Evolutionary conservation across 2,329 filamentous ascomycete genomes (phyloP), one percentile per base, ranked within the genome.

Genomic region (Cladosporium sp.): DNA sequence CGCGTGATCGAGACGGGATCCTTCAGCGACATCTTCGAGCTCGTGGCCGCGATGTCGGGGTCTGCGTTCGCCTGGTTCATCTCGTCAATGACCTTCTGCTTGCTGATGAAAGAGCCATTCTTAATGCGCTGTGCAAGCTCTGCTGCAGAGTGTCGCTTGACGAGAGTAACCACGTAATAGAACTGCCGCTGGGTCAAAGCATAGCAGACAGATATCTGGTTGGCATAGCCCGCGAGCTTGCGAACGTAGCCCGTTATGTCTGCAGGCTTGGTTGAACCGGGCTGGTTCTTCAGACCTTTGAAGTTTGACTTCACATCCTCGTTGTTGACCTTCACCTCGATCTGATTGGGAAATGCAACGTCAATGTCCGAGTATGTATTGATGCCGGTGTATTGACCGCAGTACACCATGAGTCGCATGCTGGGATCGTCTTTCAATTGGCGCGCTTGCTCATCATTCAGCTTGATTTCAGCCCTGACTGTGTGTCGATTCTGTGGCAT

Each of bases 281-380:
- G 89, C 69, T 93, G 95, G 69, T 95, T 96, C 72, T 98, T 98
- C 56, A 98, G 72, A 4, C 93, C 93, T 60, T 93, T 87, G 60
- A 95, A 78, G 67, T 97, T 98, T n/a, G 87, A 86, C 69, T 92
- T 93, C 60, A 96, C 80, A 53, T 96, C 89, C 33, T 86, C 86
- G 9, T 83, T 80, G 62, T 98, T 98, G 52, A 95, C 82, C 66
- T 90, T 92, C 53, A 98, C 79, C 67, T 98, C 93, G 32, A 93
- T 87, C 71, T 96, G 90, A 61, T 92, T 84, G 1, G 93, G 93
- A 59, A 98, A 98, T 0, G 88, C 75, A 50, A 98, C 84, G 56
- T 97, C 89, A 46, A 73, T 73, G 34, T 74, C 71, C 14, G 70
- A 68, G 57, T 88, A 87, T 2, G 74, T 68, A 13, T 79, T 81